A percentile compares a stretch with the other conserved stretches of the same genome.
Evolutionary conservation across 805 yeast genomes (phyloP).

Genomic region (Osmozyma mogii): DNA sequence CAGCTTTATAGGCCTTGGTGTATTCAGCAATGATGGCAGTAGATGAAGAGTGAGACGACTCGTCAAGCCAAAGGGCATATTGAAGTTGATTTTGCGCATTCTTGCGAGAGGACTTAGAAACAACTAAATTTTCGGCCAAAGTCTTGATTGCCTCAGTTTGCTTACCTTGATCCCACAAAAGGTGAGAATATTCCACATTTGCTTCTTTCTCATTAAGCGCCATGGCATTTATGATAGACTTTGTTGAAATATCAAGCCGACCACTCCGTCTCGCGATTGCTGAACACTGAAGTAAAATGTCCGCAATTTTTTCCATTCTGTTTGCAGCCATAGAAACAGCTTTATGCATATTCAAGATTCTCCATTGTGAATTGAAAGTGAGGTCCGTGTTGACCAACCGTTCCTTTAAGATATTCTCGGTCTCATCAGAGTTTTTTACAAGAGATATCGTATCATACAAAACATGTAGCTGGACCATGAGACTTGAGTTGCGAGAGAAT

Average conservation of each 20-base stretch:
- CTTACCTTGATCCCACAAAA: slow-evolving; percentile 87
- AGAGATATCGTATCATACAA: slow-evolving; percentile 24
- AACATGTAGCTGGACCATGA: slow-evolving; percentile 31
- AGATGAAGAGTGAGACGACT: slow-evolving; percentile 76
- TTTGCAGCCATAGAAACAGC: slow-evolving; percentile 27
- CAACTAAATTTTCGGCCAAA: slow-evolving; percentile 35
- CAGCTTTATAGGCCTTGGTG: slow-evolving; percentile 44
- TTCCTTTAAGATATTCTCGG: slow-evolving; percentile 16
- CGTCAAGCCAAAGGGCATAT: slow-evolving; percentile 84
- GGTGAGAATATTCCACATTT: slow-evolving; percentile 68
- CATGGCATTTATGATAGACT: slow-evolving; percentile 56
- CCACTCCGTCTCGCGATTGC: slow-evolving; percentile 58
- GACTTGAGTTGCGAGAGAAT: slow-evolving; percentile 26
- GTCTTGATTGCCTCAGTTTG: slow-evolving; percentile 74
- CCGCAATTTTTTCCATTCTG: slow-evolving; percentile 31
- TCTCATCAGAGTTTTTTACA: slow-evolving; percentile 14
- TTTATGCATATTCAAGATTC: slow-evolving; percentile 51
- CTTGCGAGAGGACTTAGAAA: slow-evolving; percentile 11
- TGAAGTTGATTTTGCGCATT: slow-evolving; percentile 52
- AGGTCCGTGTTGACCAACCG: slow-evolving; percentile 31
- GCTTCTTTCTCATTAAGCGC: slow-evolving; percentile 36
- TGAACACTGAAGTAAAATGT: slow-evolving; percentile 53
- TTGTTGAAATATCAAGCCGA: slow-evolving; percentile 65
- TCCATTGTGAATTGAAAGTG: slow-evolving; percentile 51
- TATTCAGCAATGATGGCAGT: slow-evolving; percentile 67